Evolutionary conservation across 2,329 filamentous ascomycete species (phyloP), one percentile per base, ranked within the genome.

Genomic region (Nothomitra cinnamomea): DNA sequence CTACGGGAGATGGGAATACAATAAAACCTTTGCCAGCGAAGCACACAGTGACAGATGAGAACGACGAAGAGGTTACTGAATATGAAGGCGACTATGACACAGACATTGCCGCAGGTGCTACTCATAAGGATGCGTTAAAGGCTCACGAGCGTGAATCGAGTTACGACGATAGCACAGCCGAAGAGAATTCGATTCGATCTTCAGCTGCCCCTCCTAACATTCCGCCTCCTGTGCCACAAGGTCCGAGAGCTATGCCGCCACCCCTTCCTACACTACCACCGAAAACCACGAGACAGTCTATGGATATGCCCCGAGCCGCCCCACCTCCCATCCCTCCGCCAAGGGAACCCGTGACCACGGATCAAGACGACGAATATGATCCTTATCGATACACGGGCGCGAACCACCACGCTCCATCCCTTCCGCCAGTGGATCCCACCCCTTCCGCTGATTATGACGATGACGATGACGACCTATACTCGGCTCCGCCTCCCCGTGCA

Each of bases 21-120:
- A 67, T 69, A 53, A 63, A 60, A 22, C 60, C 68, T 53, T 63
- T 73, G 41, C 57, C 67, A 67, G 10, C 60, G 19, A 45, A 41
- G 28, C 62, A 8, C 66, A 69, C 55, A 71, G 45, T 24, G 70
- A 56, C 75, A 70, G 69, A 76, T 41, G 82, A 83, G 13, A 82
- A 80, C 24, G 83, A 84, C 56, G 87, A 85, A 56, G 88, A 94
- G 62, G 77, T 87, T 35, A 94, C 87, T 0, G 90, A 95, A 63
- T 96, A 96, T 63, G 92, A 98, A 64, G 92, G 90, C 5, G 92
- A 96, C 63, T 96, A 96, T 64, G 92, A 96, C 61, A 96, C 92
- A 5, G 92, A 96, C 64, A 96, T 96, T 63, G 89, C 85, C 1
- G 87, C 89, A n/a, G 83, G 87, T 8, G 87, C 80, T n/a, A 87